Evolutionary conservation across 768 basidiomycete genomes (phyloP).

Genomic region (Cytidiella melzeri): DNA sequence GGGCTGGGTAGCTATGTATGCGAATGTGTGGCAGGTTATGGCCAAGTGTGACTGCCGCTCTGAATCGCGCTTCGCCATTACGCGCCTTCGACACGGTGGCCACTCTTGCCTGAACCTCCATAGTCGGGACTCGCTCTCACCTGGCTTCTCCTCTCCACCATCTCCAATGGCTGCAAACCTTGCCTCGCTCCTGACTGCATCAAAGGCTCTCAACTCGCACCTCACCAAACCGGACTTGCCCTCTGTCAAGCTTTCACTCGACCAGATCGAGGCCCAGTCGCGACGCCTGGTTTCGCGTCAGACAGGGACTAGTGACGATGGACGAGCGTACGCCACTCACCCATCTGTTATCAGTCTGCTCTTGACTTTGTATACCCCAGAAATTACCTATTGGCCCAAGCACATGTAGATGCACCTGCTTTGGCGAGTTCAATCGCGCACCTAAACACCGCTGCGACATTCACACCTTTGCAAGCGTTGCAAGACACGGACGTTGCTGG

Average conservation of each 20-base stretch:
- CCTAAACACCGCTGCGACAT: slow-evolving; percentile 75
- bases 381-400: slow-evolving; percentile 90
- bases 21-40: too few relatives aligned
- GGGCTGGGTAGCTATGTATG: too few relatives aligned
- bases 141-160: neutral
- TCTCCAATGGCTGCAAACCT: slow-evolving; percentile 42
- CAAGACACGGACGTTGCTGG: slow-evolving; percentile 91
- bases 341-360: neutral
- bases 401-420: slow-evolving; percentile 89
- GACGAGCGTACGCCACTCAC: slow-evolving; percentile 58
- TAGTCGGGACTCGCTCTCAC: too few relatives aligned
- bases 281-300: slow-evolving; percentile 75
- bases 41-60: too few relatives aligned
- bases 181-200: slow-evolving; percentile 64
- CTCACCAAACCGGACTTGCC: slow-evolving; percentile 78
- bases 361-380: slow-evolving; percentile 29
- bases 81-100: too few relatives aligned
- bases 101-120: too few relatives aligned
- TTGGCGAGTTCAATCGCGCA: slow-evolving; percentile 79
- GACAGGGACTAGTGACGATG: slow-evolving; percentile 56
- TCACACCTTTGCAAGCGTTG: slow-evolving; percentile 86
- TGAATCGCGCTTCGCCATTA: too few relatives aligned
- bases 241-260: slow-evolving; percentile 81
- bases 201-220: slow-evolving; percentile 71
- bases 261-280: slow-evolving; percentile 93